Evolutionary conservation across 176 grass and related monocot genomes (phyloP).

Genomic region (Eleusine indica): DNA sequence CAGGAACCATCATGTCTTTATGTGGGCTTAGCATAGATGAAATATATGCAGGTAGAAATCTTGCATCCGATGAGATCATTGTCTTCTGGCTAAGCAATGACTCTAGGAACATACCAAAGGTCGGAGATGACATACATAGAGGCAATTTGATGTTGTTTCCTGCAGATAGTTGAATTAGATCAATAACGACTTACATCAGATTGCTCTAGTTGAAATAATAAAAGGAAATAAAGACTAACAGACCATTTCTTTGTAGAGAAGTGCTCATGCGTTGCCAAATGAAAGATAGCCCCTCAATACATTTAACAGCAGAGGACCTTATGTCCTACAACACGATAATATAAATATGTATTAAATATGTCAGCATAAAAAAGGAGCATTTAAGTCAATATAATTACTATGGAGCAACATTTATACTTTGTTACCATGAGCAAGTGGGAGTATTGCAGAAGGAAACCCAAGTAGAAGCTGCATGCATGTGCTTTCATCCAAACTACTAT

Average conservation of each 20-base stretch:
- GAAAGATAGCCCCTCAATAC: constrained; percentile 63
- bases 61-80: constrained; percentile 76
- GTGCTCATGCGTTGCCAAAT: constrained; percentile 62
- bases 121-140: constrained; percentile 58
- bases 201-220: constrained; percentile 26
- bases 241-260: constrained; percentile 71
- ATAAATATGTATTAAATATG: constrained; percentile 23
- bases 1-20: constrained; percentile 64
- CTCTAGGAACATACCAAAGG: constrained; percentile 71
- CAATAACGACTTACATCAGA: constrained; percentile 27
- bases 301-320: constrained; percentile 71
- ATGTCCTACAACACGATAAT: constrained; percentile 59
- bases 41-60: constrained; percentile 80
- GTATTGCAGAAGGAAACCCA: constrained; percentile 74
- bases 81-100: constrained; percentile 72
- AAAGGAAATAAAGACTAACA: constrained; percentile 19
- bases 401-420: constrained; percentile 49
- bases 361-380: constrained; percentile 13
- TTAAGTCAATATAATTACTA: constrained; percentile 8
- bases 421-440: constrained; percentile 74
- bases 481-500: constrained; percentile 66
- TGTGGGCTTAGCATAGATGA: constrained; percentile 66
- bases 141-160: constrained; percentile 62
- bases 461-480: constrained; percentile 63
- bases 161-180: constrained; percentile 44